A percentile compares a stretch with the other conserved stretches of the same genome.
Evolutionary conservation across 371 early-diverging fungal genomes (phyloP).

Genomic region (Sporodiniella umbellata): DNA sequence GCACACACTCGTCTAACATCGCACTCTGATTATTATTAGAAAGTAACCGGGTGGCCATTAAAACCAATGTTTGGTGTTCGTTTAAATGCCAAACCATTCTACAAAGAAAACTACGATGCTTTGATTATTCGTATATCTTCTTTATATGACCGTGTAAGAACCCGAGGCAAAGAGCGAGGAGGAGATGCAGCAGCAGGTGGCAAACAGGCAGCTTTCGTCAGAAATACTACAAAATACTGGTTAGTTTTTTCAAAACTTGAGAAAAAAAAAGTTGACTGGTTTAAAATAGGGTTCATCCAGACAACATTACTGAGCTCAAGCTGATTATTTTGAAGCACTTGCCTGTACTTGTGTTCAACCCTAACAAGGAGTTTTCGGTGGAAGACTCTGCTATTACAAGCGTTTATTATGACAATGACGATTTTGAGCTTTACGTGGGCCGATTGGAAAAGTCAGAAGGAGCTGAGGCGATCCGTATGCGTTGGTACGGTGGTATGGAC

Average conservation of each 20-base stretch:
- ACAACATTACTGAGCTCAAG: conserved; percentile 97
- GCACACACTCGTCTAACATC: too few relatives aligned
- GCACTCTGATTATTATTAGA: conserved; percentile 27
- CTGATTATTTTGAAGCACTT: conserved; percentile 92
- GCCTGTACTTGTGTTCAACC: conserved; percentile 95
- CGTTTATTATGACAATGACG: conserved; percentile 95
- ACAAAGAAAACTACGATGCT: conserved; percentile 88
- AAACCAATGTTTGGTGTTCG: conserved; percentile 87
- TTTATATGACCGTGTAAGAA: conserved; percentile 88
- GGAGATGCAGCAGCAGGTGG: conserved; percentile 49
- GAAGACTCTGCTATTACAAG: conserved; percentile 93
- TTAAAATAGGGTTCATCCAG: conserved; percentile 96
- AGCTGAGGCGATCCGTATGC: conserved; percentile 92
- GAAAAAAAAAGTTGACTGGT: too few relatives aligned
- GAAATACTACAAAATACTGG: conserved; percentile 97
- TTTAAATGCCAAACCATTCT: conserved; percentile 85
- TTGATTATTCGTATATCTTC: conserved; percentile 87
- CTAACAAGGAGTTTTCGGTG: conserved; percentile 68
- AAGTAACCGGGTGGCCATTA: conserved; percentile 83
- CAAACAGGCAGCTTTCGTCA: conserved; percentile 68
- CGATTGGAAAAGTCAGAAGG: conserved; percentile 93
- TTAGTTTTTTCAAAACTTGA: too few relatives aligned
- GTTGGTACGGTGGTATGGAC: conserved; percentile 95
- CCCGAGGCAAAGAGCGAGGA: conserved; percentile 68
- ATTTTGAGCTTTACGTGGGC: conserved; percentile 90